These are phyloP conservation scores for Ascochyta lentis DNA, from an alignment of 2,329 filamentous ascomycete genomes.

Conservation along the genomic window DNA sequence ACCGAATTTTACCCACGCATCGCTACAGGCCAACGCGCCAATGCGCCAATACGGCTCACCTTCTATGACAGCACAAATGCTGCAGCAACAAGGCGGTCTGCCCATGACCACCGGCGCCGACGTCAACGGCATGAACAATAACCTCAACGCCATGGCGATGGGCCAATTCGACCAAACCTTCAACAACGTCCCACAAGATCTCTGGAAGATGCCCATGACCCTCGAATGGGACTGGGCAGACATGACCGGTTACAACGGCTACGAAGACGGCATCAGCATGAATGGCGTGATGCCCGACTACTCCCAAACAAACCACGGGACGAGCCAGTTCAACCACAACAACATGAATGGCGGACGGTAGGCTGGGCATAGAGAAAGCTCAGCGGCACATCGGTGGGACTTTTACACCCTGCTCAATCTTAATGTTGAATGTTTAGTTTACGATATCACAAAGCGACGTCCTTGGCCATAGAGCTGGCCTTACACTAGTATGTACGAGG, in stretches of 20 bases:
- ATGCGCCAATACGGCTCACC: conserved; percentile 42
- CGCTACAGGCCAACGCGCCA: conserved; percentile 38
- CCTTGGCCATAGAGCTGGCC: neutral
- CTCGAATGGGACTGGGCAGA: conserved; percentile 86
- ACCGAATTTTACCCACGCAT: conserved; percentile 49
- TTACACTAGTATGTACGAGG: neutral
- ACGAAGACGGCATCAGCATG: conserved; percentile 49
- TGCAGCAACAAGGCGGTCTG: conserved; percentile 36
- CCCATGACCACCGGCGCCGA: conserved; percentile 33
- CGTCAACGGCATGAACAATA: conserved; percentile 31
- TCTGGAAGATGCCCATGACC: conserved; percentile 96
- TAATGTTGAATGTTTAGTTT: conserved; percentile 18
- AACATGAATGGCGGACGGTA: conserved; percentile 41
- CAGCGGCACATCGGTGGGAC: too few species aligned
- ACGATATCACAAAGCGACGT: neutral
- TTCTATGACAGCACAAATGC: conserved; percentile 38
- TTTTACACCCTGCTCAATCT: neutral
- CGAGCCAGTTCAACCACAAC: conserved; percentile 43
- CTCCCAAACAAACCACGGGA: conserved; percentile 34
- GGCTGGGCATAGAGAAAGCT: neutral
- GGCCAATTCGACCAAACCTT: conserved; percentile 79
- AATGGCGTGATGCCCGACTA: conserved; percentile 48
- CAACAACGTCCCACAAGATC: conserved; percentile 76
- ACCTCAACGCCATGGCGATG: conserved; percentile 44
- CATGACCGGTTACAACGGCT: conserved; percentile 48